Base-by-base conservation (phyloP, 495 filamentous ascomycete genomes). In the Acidiella bohemica region DNA sequence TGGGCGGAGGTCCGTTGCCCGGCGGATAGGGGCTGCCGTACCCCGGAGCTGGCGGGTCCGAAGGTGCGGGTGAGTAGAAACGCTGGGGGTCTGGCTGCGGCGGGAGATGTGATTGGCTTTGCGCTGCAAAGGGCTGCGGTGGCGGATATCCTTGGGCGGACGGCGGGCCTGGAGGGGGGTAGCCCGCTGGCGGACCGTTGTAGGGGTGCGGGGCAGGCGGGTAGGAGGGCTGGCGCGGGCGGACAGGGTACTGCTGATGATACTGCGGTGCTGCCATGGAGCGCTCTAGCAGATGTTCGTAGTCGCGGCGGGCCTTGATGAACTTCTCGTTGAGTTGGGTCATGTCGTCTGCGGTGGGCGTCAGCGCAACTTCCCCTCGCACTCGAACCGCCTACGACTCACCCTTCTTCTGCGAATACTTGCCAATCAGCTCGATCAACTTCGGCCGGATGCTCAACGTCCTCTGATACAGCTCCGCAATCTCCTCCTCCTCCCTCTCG, bases 321-420 rank as follows among this genome's bases (percentile, higher is more conserved):
- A 97, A 97, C 59, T 96, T 96, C 53, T 97, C 90, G 56, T 97
- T 97, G 29, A 97, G 71, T 53, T 93, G 85, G 2, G 88, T 93
- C 55, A 97, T 95, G 55, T 97, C 90, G 62, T 97, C 86, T 94
- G 44, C 16, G 54, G 33, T 42, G 7, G 5, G 19, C n/a, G 31
- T 45, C 14, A 49, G 30, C 27, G 37, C 19, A n/a, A n/a, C n/a
- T n/a, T 10, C 14, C 13, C 36, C n/a, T 2, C 29, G 13, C 14
- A 19, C 32, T 17, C 6, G 61, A 17, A 12, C 9, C 4, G 16
- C 11, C 7, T 20, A 6, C 13, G 10, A 30, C 53, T 41, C 67
- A 90, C 86, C 90, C 63, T 97, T 97, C 75, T 93, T 96, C 56
- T 97, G 90, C 11, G 90, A 94, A 52, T 97, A 97, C 63, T 96